A percentile compares a stretch with the other conserved stretches of the same genome.
These are phyloP conservation scores for Salix koriyanagi DNA, from an alignment of 345 rosid species.

Conservation along the genomic window DNA sequence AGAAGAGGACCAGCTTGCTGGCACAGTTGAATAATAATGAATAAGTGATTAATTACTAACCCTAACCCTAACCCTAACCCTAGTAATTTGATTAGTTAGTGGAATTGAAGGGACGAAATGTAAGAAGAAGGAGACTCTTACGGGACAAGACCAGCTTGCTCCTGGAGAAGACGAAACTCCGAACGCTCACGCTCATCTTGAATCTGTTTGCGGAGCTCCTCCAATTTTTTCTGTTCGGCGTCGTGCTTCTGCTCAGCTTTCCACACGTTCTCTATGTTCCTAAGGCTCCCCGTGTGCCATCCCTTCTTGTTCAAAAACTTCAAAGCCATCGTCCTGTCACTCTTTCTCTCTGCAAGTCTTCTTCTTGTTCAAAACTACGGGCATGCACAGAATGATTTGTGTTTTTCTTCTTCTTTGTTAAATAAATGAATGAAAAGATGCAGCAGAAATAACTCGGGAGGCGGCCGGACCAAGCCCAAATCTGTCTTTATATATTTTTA, in stretches of 20 bases:
- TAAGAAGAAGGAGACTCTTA: slow-evolving; percentile 26
- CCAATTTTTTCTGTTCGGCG: slow-evolving; percentile 89
- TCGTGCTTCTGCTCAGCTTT: slow-evolving; percentile 99
- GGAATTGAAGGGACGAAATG: background rate
- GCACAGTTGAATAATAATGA: no score
- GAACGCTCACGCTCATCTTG: slow-evolving; percentile 80
- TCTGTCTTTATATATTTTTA: background rate
- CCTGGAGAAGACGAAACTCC: slow-evolving; percentile 91
- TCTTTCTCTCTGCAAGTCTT: background rate
- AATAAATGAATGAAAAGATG: no score
- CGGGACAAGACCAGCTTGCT: slow-evolving; percentile 90
- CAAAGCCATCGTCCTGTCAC: slow-evolving; percentile 54
- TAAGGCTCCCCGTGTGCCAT: slow-evolving; percentile 95
- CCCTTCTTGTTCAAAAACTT: slow-evolving; percentile 99
- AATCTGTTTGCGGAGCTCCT: slow-evolving; percentile 92
- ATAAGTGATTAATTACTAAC: no score
- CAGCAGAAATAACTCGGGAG: background rate
- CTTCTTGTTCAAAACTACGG: background rate
- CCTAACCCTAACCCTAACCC: no score
- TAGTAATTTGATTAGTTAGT: background rate
- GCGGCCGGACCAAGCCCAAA: background rate
- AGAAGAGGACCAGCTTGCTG: background rate
- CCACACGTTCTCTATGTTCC: slow-evolving; percentile 98
- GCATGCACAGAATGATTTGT: background rate
- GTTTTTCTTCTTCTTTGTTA: background rate